These are phyloP conservation scores for Hortiboletus flavorubellus DNA, from an alignment of 768 basidiomycete genomes.

Conservation along the genomic window DNA sequence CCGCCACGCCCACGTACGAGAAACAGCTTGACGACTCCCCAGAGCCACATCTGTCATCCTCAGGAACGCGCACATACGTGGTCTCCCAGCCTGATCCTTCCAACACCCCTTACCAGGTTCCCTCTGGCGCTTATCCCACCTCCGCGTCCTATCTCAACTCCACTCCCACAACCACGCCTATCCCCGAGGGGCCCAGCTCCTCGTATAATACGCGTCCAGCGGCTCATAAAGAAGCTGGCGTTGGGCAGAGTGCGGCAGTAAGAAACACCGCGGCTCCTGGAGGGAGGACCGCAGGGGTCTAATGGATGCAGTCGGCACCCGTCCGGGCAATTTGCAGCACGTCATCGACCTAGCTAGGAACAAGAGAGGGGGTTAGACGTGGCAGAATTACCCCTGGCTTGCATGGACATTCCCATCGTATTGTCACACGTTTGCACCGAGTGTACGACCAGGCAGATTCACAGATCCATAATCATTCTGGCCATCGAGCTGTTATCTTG, in stretches of 20 bases:
- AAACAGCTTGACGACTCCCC: slow-evolving; percentile 54
- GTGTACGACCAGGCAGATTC: slow-evolving; percentile 26
- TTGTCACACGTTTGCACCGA: slow-evolving; percentile 10
- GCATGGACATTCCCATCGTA: neutral
- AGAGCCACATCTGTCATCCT: slow-evolving; percentile 43
- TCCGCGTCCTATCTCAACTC: slow-evolving; percentile 46
- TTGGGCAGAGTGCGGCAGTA: slow-evolving; percentile 47
- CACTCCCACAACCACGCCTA: slow-evolving; percentile 39
- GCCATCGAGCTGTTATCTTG: slow-evolving; percentile 9
- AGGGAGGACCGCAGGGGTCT: slow-evolving; percentile 39
- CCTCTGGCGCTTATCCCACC: slow-evolving; percentile 62
- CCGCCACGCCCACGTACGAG: slow-evolving; percentile 46
- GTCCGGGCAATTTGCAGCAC: slow-evolving; percentile 39
- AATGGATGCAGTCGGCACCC: slow-evolving; percentile 41
- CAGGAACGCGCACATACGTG: slow-evolving; percentile 62
- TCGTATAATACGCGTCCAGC: slow-evolving; percentile 40
- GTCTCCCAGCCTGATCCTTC: slow-evolving; percentile 70
- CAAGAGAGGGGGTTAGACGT: slow-evolving; percentile 21
- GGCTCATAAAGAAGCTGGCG: slow-evolving; percentile 40
- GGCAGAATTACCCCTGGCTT: neutral
- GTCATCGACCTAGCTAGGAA: slow-evolving; percentile 49
- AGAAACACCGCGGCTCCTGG: slow-evolving; percentile 43
- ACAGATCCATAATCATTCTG: neutral
- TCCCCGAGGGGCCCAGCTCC: slow-evolving; percentile 38
- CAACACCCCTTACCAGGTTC: slow-evolving; percentile 62